Conservation (phyloP, 2,329 filamentous ascomycete genomes). For the Huntiella savannae region DNA sequence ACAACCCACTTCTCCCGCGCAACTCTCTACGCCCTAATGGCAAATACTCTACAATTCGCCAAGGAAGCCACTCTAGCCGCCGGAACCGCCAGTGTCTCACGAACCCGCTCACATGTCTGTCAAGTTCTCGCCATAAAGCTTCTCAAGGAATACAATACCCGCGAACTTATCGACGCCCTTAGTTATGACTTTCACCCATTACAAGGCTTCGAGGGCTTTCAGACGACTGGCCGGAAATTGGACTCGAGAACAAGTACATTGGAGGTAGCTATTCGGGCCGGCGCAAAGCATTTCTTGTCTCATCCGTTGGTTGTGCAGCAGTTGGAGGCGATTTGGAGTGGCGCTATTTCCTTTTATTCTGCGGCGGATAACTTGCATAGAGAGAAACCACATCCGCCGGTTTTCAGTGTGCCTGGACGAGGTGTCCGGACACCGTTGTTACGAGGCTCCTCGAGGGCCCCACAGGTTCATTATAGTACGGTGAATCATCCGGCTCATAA, state of each 20-base stretch:
- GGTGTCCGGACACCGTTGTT: conserved; percentile 6
- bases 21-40: conserved; percentile 76
- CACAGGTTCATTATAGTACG: conserved; percentile 6
- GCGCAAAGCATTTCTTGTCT: conserved; percentile 79
- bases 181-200: conserved; percentile 91
- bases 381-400: conserved; percentile 18
- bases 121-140: conserved; percentile 80
- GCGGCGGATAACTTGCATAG: conserved; percentile 71
- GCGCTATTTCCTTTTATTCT: conserved; percentile 85
- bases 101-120: conserved; percentile 71
- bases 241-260: conserved; percentile 67
- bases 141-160: conserved; percentile 71
- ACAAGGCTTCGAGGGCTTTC: conserved; percentile 48
- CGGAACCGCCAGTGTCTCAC: conserved; percentile 66
- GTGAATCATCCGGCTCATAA: not conserved
- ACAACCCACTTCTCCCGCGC: conserved; percentile 68
- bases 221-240: conserved; percentile 19
- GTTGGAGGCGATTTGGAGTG: conserved; percentile 93
- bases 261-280: conserved; percentile 81
- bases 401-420: conserved; percentile 5
- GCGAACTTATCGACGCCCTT: conserved; percentile 81
- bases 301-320: conserved; percentile 86
- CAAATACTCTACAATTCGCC: conserved; percentile 81
- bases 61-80: conserved; percentile 72
- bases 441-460: not conserved